Percentiles rank a stretch among this genome's conserved stretches.
Evolutionary conservation across 2,329 filamentous ascomycete species (phyloP).

Genomic region (Sporothrix curviconia): DNA sequence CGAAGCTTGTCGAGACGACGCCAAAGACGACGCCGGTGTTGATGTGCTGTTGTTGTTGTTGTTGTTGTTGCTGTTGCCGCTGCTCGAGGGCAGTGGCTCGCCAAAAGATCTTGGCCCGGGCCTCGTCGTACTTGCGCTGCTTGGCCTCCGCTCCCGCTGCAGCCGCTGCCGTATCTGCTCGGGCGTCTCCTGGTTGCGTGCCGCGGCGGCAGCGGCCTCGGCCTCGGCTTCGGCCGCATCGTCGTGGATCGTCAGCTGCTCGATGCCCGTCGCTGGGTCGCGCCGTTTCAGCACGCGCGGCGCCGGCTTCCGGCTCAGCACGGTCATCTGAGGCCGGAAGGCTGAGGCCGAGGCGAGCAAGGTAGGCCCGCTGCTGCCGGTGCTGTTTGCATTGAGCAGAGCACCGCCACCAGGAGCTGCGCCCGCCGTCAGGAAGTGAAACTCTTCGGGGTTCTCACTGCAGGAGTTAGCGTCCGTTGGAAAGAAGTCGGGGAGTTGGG

Average conservation of each 20-base stretch:
- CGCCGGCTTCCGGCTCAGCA: slow-evolving; percentile 75
- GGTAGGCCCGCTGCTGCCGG: slow-evolving; percentile 30
- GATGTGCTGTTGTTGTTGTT: neutral
- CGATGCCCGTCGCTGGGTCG: slow-evolving; percentile 45
- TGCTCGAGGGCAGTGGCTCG: slow-evolving; percentile 24
- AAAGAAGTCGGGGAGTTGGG: neutral
- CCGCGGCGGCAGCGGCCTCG: slow-evolving; percentile 62
- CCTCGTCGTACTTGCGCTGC: slow-evolving; percentile 83
- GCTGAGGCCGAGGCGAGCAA: slow-evolving; percentile 54
- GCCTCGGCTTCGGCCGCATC: slow-evolving; percentile 62
- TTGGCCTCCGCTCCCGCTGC: slow-evolving; percentile 80
- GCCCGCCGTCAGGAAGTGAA: slow-evolving; percentile 58
- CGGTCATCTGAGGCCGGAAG: slow-evolving; percentile 76
- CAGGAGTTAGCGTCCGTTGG: slow-evolving; percentile 6
- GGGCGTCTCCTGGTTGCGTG: slow-evolving; percentile 57
- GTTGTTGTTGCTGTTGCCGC: slow-evolving; percentile 13
- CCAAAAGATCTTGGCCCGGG: slow-evolving; percentile 82
- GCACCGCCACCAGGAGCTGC: neutral
- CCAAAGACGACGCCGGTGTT: neutral
- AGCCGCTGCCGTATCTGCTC: slow-evolving; percentile 75
- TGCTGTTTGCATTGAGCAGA: neutral
- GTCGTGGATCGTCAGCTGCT: slow-evolving; percentile 37
- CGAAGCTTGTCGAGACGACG: slow-evolving; percentile 14
- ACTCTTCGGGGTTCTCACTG: slow-evolving; percentile 67
- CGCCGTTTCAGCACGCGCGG: slow-evolving; percentile 52